phyloP scores from a whole-genome alignment of 352 stramenopile genomes.

The Achlya hypogyna region DNA sequence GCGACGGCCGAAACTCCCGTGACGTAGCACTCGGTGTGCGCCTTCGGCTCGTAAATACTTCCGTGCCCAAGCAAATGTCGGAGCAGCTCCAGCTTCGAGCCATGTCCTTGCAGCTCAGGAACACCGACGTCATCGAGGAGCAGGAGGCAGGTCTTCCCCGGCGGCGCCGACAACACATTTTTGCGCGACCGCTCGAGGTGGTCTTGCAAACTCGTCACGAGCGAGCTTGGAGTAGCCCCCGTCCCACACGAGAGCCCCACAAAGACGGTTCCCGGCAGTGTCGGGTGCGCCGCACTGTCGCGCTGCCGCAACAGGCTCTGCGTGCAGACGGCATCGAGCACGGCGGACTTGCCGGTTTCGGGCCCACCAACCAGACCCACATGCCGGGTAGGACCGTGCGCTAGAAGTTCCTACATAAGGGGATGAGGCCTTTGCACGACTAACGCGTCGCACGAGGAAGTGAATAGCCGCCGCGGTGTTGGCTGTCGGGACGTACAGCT shows the following conservation, averaged over 20 bases:
- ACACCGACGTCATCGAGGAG: slow-evolving; percentile 15
- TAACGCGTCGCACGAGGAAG: slow-evolving; percentile 19
- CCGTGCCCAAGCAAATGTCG: not conserved
- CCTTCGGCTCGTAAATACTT: slow-evolving; percentile 12
- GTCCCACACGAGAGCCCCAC: not conserved
- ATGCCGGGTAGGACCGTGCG: slow-evolving; percentile 25
- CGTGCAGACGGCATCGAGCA: slow-evolving; percentile 9
- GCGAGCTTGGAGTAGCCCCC: not conserved
- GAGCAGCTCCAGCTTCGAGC: not conserved
- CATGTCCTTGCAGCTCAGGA: not conserved
- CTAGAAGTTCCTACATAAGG: slow-evolving; percentile 29
- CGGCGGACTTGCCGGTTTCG: slow-evolving; percentile 42
- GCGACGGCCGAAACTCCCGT: not conserved
- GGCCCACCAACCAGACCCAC: slow-evolving; percentile 30
- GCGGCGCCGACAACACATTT: slow-evolving; percentile 2
- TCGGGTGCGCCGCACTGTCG: not conserved
- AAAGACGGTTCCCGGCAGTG: not conserved
- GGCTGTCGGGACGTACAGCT: slow-evolving; percentile 31
- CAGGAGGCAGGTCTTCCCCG: not conserved
- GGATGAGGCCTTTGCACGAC: not conserved
- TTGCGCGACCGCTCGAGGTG: slow-evolving; percentile 9
- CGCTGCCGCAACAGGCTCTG: not conserved
- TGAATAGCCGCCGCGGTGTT: slow-evolving; percentile 32
- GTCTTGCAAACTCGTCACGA: slow-evolving; percentile 2
- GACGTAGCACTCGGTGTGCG: not conserved